Percentiles rank a stretch among this genome's conserved stretches.
Evolutionary conservation across 495 filamentous ascomycete species (phyloP).

Genomic region (Xylaria venustula): DNA sequence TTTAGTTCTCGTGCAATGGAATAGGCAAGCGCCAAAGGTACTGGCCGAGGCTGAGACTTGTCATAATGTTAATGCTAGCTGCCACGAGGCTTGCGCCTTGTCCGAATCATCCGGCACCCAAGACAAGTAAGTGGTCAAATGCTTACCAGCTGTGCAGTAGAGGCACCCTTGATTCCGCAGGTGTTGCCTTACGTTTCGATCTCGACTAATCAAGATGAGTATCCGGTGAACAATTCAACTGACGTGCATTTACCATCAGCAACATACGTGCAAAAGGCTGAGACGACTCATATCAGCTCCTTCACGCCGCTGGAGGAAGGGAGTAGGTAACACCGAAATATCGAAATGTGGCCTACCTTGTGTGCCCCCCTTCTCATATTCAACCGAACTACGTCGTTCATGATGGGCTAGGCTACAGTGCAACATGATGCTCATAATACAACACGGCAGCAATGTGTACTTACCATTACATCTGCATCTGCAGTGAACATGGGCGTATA

Average conservation of each 20-base stretch:
- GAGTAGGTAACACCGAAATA: too few relatives aligned
- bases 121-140: neutral
- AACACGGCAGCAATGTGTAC: neutral
- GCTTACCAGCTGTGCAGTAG: too few relatives aligned
- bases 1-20: neutral
- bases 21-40: too few relatives aligned
- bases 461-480: neutral
- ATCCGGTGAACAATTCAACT: too few relatives aligned
- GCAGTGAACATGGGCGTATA: neutral
- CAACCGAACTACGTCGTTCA: too few relatives aligned
- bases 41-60: slow-evolving; percentile 13
- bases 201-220: too few relatives aligned
- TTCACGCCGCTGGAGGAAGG: too few relatives aligned
- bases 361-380: too few relatives aligned
- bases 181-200: too few relatives aligned
- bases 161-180: too few relatives aligned
- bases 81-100: neutral
- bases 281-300: neutral
- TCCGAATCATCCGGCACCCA: neutral
- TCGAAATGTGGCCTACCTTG: too few relatives aligned
- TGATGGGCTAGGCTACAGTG: neutral
- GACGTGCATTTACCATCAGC: too few relatives aligned
- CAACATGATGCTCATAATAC: neutral
- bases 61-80: neutral
- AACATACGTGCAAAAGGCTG: neutral